phyloP scores from a whole-genome alignment of 441 rosid species.

The Corymbia calophylla region DNA sequence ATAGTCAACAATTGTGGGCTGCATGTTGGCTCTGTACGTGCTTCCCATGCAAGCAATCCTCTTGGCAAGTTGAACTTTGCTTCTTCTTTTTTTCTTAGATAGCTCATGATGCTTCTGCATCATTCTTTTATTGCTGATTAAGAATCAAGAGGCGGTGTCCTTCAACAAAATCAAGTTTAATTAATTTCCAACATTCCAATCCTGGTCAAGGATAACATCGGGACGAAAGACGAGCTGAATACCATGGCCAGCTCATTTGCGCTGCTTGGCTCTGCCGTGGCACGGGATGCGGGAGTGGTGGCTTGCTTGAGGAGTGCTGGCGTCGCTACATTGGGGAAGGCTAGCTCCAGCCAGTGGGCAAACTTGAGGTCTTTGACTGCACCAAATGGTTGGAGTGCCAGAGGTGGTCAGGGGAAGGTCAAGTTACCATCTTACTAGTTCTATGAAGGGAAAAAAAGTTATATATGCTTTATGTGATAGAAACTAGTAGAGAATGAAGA shows the following conservation, averaged over 20 bases:
- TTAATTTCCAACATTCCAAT: too few species aligned
- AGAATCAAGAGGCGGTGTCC: too few species aligned
- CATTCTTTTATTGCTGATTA: too few species aligned
- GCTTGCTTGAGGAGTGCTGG: slow-evolving; percentile 3
- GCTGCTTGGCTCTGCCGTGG: slow-evolving; percentile 3
- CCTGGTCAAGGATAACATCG: slow-evolving; percentile 11
- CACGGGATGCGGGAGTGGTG: slow-evolving; percentile 10
- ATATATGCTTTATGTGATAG: background rate
- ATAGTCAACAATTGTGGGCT: too few species aligned
- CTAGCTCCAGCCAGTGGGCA: slow-evolving; percentile 6
- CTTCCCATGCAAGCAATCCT: too few species aligned
- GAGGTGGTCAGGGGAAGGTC: slow-evolving; percentile 10
- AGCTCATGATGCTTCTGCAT: too few species aligned
- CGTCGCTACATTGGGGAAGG: slow-evolving; percentile 2
- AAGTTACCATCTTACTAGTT: background rate
- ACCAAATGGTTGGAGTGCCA: slow-evolving; percentile 12
- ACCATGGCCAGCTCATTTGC: slow-evolving; percentile 8
- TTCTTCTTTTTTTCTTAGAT: too few species aligned
- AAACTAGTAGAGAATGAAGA: too few species aligned
- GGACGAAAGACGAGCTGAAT: slow-evolving; percentile 11
- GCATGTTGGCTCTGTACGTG: too few species aligned
- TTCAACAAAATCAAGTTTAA: too few species aligned
- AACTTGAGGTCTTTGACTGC: background rate
- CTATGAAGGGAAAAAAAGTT: background rate
- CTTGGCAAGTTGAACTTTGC: too few species aligned